Evolutionary conservation across 2,329 filamentous ascomycete species (phyloP).

Genomic region (Piedraia hortae): DNA sequence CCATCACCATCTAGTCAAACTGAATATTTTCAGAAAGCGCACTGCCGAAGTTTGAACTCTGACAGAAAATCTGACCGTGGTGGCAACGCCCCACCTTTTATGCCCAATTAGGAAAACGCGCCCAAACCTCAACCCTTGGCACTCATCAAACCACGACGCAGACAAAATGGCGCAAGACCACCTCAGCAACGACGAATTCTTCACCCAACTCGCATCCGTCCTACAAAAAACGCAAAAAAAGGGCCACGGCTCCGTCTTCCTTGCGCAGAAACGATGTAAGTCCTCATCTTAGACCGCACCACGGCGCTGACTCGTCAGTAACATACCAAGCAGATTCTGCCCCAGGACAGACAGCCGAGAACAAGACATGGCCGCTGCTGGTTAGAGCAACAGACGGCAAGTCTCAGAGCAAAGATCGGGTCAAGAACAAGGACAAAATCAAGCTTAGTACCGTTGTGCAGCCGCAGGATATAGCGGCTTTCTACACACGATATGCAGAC

Average conservation of each 20-base stretch:
- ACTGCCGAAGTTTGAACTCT: too few species aligned
- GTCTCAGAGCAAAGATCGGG: slow-evolving; percentile 16
- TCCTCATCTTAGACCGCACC: too few species aligned
- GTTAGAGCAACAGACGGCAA: slow-evolving; percentile 64
- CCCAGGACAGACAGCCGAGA: slow-evolving; percentile 13
- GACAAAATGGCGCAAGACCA: slow-evolving; percentile 19
- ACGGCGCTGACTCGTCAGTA: slow-evolving; percentile 8
- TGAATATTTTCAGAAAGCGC: too few species aligned
- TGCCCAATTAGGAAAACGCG: too few species aligned
- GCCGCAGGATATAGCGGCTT: slow-evolving; percentile 45
- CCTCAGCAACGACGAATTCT: slow-evolving; percentile 45
- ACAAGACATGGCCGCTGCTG: slow-evolving; percentile 29
- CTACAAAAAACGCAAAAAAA: slow-evolving; percentile 39
- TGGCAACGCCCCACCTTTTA: too few species aligned
- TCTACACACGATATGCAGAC: slow-evolving; percentile 69
- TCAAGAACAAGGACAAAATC: slow-evolving; percentile 31
- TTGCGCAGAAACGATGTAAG: slow-evolving; percentile 56
- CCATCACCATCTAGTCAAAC: too few species aligned
- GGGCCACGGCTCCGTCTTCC: slow-evolving; percentile 44
- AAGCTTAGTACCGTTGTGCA: slow-evolving; percentile 67
- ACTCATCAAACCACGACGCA: too few species aligned
- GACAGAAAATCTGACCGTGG: too few species aligned
- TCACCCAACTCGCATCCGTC: slow-evolving; percentile 36
- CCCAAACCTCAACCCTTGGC: too few species aligned
- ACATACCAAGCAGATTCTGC: slow-evolving; percentile 17